Conservation (phyloP, 768 basidiomycete species). For the Botryobasidium botryosum region DNA sequence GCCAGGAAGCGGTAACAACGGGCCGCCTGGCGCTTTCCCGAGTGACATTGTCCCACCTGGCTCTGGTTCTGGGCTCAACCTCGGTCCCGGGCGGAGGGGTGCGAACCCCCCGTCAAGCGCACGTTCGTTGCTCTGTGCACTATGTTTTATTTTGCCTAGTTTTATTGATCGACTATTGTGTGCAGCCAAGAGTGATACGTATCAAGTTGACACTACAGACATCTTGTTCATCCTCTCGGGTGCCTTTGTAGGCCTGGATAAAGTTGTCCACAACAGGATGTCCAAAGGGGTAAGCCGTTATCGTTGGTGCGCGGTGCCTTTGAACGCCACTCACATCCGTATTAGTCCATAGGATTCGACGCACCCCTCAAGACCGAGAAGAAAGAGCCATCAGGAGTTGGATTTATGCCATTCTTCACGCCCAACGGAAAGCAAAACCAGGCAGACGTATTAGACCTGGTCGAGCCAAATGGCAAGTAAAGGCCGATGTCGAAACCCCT, state of each 20-base stretch:
- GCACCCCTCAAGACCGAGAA: constrained; percentile 27
- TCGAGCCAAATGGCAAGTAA: constrained; percentile 47
- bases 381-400: too few relatives aligned
- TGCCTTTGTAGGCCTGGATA: constrained; percentile 85
- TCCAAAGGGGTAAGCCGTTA: constrained; percentile 61
- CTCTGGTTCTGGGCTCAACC: too few relatives aligned
- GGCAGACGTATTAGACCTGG: constrained; percentile 42
- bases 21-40: too few relatives aligned
- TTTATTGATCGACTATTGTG: too few relatives aligned
- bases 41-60: too few relatives aligned
- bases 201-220: constrained; percentile 74
- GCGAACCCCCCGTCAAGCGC: neutral
- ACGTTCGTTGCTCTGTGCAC: too few relatives aligned
- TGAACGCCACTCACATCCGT: constrained; percentile 1
- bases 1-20: neutral
- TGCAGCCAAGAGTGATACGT: constrained; percentile 33
- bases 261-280: constrained; percentile 57
- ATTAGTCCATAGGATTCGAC: constrained; percentile 82
- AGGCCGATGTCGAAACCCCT: neutral
- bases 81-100: neutral
- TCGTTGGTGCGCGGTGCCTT: neutral
- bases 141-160: too few relatives aligned
- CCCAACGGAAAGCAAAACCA: constrained; percentile 37
- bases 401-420: constrained; percentile 53
- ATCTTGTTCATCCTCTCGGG: constrained; percentile 91